These are phyloP conservation scores for Hypoxylon rubiginosum DNA, from an alignment of 2,329 filamentous ascomycete genomes.

Conservation along the genomic window DNA sequence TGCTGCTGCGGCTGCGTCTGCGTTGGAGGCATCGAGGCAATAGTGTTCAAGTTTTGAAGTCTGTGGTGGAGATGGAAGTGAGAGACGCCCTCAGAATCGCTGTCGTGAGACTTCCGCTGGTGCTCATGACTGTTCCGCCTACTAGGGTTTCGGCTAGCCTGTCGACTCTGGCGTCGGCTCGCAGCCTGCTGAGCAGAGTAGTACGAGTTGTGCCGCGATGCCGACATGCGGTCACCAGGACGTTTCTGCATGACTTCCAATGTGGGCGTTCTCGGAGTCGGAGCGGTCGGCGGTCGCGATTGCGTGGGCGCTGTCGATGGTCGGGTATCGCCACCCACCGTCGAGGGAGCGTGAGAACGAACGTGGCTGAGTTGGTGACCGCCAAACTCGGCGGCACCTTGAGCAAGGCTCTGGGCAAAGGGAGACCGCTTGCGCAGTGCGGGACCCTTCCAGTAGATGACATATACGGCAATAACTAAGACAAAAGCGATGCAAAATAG, in stretches of 20 bases:
- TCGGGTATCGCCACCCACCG: slow-evolving; percentile 18
- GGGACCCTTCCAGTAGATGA: slow-evolving; percentile 70
- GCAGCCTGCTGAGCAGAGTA: slow-evolving; percentile 45
- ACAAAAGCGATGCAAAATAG: slow-evolving; percentile 65
- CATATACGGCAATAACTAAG: slow-evolving; percentile 66
- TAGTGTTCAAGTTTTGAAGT: slow-evolving; percentile 41
- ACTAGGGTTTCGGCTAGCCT: slow-evolving; percentile 40
- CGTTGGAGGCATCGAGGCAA: slow-evolving; percentile 36
- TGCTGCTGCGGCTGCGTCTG: slow-evolving; percentile 4
- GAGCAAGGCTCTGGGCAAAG: slow-evolving; percentile 72
- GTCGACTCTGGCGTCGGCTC: slow-evolving; percentile 44
- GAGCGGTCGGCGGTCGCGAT: slow-evolving; percentile 26
- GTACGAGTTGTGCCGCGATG: slow-evolving; percentile 47
- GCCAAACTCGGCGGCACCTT: slow-evolving; percentile 47
- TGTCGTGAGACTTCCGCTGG: slow-evolving; percentile 30
- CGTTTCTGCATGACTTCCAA: slow-evolving; percentile 33
- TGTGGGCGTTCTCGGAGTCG: slow-evolving; percentile 24
- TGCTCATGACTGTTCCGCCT: slow-evolving; percentile 43
- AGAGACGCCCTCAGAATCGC: slow-evolving; percentile 30
- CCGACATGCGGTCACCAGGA: slow-evolving; percentile 39
- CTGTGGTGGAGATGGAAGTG: slow-evolving; percentile 39
- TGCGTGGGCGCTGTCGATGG: slow-evolving; percentile 21
- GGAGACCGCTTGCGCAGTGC: slow-evolving; percentile 64
- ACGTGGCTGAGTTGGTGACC: slow-evolving; percentile 38
- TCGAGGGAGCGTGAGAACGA: slow-evolving; percentile 35